Base-by-base conservation (phyloP, 2,329 filamentous ascomycete genomes). In the Paraconiothyrium sp. region DNA sequence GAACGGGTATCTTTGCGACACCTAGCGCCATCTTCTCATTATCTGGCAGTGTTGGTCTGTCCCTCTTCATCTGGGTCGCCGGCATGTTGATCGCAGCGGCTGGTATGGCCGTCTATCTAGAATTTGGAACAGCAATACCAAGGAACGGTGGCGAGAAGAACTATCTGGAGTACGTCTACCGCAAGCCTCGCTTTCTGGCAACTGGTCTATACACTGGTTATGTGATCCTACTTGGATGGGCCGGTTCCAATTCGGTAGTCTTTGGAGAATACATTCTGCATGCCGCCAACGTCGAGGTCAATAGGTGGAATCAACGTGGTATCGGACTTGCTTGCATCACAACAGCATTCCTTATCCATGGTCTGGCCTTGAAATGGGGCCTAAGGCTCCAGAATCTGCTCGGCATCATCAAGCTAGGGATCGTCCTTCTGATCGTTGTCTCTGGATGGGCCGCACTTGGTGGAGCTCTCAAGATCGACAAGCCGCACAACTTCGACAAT, bases 231-330 rank as follows among this genome's bases (percentile, higher is more conserved):
- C 83, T 90, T 34, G 75, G 79, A 13, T 90, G 88, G 87, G 87
- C 88, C 0, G 86, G 86, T 7, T 86, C 86, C 14, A 91, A 91
- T 76, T 89, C 86, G 0, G 86, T 92, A 64, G 84, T 91, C 43
- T 91, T 92, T 65, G 89, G 89, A 62, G 88, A 90, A 72, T 91
- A 91, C 76, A 87, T 92, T 59, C 83, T 92, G 1, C 84, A 89
- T 70, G 89, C 89, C 9, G 86, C 89, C 11, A 79, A 87, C 13
- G 82, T 87, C 24, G 85, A 90, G 65, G 86, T 89, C 27, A 84
- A 80, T 52, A 82, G 88, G 24, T 91, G 88, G 88, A 90, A 90
- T 74, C 87, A 90, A 78, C 84, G 89, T 43, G 88, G 83, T 47
- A 80, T 91, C 20, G 89, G 88, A 35, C 78, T 92, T n/a, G 88